Evolutionary conservation across 2,329 filamentous ascomycete genomes (phyloP), one percentile per base, ranked within the genome.

Genomic region (Amauroascus niger): DNA sequence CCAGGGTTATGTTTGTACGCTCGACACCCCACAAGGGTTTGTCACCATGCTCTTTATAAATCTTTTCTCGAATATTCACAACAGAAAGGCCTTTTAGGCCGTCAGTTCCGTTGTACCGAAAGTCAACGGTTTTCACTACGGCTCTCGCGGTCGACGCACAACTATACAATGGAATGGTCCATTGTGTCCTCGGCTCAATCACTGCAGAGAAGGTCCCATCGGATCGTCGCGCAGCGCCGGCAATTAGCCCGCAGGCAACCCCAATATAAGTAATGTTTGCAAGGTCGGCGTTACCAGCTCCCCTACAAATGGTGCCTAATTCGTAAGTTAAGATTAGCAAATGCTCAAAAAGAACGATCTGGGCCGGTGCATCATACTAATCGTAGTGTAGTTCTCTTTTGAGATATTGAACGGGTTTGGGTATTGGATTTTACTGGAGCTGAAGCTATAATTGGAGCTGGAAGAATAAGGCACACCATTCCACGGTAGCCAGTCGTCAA

Each of bases 101-200:
- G 11, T 64, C 58, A 0, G 71, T 74, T 2, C 69, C 69, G 56
- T 77, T 77, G 57, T 64, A 68, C 1, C 61, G 57, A 56, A 78
- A 76, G 0, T 62, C 61, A 6, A 75, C 72, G 0, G 69, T 72
- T 57, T 77, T 77, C 53, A 78, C 66, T 1, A 65, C 69, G 2
- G 74, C 74, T 47, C 70, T 70, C 2, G 70, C 57, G 0, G 71
- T 61, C 0, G 67, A 69, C 1, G 73, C 72, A 56, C 75, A 78
- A 0, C 66, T 64, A 54, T 76, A 75, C 0, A 77, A 53, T 0
- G 72, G 68, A 3, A 68, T 60, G 0, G 68, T 67, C 74, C 74
- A 78, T 33, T 62, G 57, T 13, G 70, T 71, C 4, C 67, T 67
- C 6, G 67, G 64, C 24, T 76, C 70, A 22, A 71, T 69, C 1